phyloP scores from a whole-genome alignment of 345 rosid species.

The Eucalyptus rudis region DNA sequence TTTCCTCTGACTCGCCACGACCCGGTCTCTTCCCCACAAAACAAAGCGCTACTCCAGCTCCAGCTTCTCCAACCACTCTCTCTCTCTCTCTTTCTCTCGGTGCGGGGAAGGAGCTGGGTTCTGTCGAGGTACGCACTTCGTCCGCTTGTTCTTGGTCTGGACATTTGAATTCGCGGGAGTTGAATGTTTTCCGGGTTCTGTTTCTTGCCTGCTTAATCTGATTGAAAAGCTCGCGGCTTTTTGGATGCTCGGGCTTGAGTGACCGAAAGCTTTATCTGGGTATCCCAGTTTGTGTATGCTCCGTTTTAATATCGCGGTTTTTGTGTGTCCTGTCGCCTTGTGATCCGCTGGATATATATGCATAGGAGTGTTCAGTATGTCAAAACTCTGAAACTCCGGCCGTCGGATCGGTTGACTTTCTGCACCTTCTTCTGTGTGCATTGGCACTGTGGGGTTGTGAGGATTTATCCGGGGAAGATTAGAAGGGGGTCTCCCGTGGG shows the following conservation, averaged over 20 bases:
- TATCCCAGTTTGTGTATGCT: not conserved
- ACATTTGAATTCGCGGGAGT: not conserved
- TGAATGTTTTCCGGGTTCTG: not conserved
- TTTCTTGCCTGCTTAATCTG: not conserved
- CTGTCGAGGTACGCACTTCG: not conserved
- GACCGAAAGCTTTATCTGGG: not conserved
- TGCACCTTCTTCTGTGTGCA: not conserved
- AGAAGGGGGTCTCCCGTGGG: not conserved
- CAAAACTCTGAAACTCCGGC: not conserved
- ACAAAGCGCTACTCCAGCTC: not conserved
- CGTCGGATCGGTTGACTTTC: not conserved
- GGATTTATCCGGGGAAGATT: not conserved
- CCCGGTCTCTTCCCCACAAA: not conserved
- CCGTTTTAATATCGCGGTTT: not conserved
- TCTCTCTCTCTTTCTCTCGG: not conserved
- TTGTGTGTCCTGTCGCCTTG: not conserved
- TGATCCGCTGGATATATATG: not conserved
- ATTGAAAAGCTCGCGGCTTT: not conserved
- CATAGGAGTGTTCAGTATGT: not conserved
- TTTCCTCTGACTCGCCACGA: not conserved
- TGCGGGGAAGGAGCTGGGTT: not conserved
- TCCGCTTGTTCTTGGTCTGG: not conserved
- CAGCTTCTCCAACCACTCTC: not conserved
- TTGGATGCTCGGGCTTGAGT: not conserved
- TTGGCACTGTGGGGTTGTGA: not conserved